Conservation (phyloP, 305 asterid species). For the Fraxinus latifolia region DNA sequence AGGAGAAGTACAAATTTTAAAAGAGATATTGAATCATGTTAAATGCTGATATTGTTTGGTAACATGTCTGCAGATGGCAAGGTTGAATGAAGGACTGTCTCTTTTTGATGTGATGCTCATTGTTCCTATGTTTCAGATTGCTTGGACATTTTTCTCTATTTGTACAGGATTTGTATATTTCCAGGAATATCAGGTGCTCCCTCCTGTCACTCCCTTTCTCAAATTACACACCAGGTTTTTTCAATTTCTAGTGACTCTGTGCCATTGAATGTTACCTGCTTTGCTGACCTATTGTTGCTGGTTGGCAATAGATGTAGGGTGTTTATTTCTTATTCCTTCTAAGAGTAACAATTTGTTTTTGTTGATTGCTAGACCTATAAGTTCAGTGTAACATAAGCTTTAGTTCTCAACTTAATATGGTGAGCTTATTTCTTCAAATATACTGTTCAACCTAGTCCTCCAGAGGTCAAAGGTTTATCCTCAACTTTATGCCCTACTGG, state of each 20-base stretch:
- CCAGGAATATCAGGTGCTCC: conserved; percentile 86
- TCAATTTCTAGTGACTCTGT: background rate
- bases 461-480: background rate
- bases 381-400: background rate
- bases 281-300: background rate
- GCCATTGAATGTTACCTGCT: background rate
- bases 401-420: background rate
- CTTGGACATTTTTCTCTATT: conserved; percentile 95
- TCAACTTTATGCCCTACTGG: background rate
- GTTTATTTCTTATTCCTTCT: background rate
- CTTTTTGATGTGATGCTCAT: conserved; percentile 90
- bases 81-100: conserved; percentile 87
- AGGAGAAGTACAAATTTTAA: conserved; percentile 7
- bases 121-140: conserved; percentile 97
- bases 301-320: conserved; percentile 9
- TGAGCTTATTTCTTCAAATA: conserved; percentile 13
- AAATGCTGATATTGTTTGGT: conserved; percentile 22
- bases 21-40: conserved; percentile 7
- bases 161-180: conserved; percentile 97
- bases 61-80: conserved; percentile 71
- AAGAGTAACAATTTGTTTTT: background rate
- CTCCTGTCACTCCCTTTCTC: conserved; percentile 1
- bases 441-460: conserved; percentile 11
- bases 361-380: background rate
- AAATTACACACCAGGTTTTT: background rate